A percentile compares a stretch with the other conserved stretches of the same genome.
Evolutionary conservation across 257 asterid species (phyloP).

Genomic region (Verbena officinalis): DNA sequence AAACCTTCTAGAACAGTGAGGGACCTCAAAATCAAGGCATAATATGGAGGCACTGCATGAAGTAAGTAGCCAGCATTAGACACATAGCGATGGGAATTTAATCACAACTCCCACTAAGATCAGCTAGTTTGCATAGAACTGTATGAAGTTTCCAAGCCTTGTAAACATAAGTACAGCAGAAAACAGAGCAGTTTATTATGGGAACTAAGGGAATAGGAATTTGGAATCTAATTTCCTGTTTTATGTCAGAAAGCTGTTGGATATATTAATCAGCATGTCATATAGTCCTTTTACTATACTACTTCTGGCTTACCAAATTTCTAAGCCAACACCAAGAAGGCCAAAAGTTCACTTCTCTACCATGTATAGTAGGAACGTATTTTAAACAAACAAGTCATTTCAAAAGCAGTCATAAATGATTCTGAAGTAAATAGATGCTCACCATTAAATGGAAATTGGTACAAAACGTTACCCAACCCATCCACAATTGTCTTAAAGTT

Average conservation of each 20-base stretch:
- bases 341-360: constrained; percentile 13
- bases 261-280: constrained; percentile 11
- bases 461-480: constrained; percentile 89
- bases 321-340: constrained; percentile 22
- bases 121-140: constrained; percentile 3
- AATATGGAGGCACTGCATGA: constrained; percentile 95
- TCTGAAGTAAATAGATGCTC: constrained; percentile 35
- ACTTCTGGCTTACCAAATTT: constrained; percentile 10
- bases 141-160: constrained; percentile 13
- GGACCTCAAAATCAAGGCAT: constrained; percentile 97
- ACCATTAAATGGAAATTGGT: constrained; percentile 95
- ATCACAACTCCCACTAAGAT: neutral
- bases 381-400: constrained; percentile 19
- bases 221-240: constrained; percentile 10
- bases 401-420: constrained; percentile 22
- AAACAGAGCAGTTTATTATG: neutral
- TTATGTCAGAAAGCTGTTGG: constrained; percentile 19
- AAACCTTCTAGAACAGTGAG: constrained; percentile 99
- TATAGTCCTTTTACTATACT: neutral
- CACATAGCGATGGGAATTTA: neutral
- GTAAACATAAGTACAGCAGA: constrained; percentile 12
- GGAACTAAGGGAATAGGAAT: constrained; percentile 4
- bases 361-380: neutral
- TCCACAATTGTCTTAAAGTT: constrained; percentile 94
- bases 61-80: constrained; percentile 33